phyloP scores from a whole-genome alignment of 2,329 filamentous ascomycete genomes.

The Dendrostoma leiphaemia region DNA sequence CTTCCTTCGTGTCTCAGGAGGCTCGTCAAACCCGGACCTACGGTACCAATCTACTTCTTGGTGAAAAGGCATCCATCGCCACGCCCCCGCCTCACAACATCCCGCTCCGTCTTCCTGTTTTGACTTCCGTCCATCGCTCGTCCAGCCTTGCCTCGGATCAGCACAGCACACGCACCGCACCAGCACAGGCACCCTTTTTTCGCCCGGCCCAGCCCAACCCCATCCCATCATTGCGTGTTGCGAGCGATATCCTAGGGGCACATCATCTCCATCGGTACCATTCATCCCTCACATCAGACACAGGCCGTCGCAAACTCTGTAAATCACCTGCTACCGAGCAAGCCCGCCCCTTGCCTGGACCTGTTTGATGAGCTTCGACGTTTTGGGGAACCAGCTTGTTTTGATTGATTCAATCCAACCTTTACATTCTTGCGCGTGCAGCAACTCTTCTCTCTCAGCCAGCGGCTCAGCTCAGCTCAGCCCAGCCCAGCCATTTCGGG shows the following conservation, averaged over 20 bases:
- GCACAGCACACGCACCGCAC: too few species aligned
- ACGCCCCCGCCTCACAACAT: not conserved
- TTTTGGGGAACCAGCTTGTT: slow-evolving; percentile 26
- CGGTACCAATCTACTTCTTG: slow-evolving; percentile 25
- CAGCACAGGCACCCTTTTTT: too few species aligned
- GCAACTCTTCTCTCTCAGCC: slow-evolving; percentile 27
- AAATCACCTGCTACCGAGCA: slow-evolving; percentile 27
- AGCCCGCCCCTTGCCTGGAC: slow-evolving; percentile 25
- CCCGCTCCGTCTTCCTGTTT: slow-evolving; percentile 15
- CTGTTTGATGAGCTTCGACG: slow-evolving; percentile 31
- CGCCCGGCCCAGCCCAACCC: not conserved
- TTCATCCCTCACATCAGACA: slow-evolving; percentile 32
- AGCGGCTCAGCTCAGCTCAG: too few species aligned
- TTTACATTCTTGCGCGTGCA: slow-evolving; percentile 22
- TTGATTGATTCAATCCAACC: slow-evolving; percentile 27
- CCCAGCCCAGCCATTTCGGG: not conserved
- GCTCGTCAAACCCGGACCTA: slow-evolving; percentile 27
- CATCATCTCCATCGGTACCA: slow-evolving; percentile 33
- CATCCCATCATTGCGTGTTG: slow-evolving; percentile 23
- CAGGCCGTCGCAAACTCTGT: slow-evolving; percentile 32
- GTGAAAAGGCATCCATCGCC: slow-evolving; percentile 19
- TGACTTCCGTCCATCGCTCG: slow-evolving; percentile 18
- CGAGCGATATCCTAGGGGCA: slow-evolving; percentile 30
- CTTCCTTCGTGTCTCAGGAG: slow-evolving; percentile 31
- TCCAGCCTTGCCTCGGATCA: not conserved